These are phyloP conservation scores for Hydnomerulius pinastri DNA, from an alignment of 768 basidiomycete species.

Conservation along the genomic window DNA sequence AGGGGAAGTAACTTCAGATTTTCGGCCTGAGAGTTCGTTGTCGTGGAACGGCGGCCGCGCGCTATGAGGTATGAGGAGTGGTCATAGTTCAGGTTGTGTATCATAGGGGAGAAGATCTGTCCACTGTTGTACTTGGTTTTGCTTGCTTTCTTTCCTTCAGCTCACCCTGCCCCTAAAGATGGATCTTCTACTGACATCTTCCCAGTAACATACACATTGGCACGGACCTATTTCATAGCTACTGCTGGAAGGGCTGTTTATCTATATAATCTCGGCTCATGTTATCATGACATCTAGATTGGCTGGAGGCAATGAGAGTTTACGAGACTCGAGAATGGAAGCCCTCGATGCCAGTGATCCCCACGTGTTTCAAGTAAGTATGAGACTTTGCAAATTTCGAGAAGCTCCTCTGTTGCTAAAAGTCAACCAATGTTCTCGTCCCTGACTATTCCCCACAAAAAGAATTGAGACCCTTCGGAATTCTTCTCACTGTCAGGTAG, in stretches of 20 bases:
- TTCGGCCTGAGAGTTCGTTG: neutral
- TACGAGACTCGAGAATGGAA: neutral
- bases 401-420: no score
- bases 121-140: conserved; percentile 9
- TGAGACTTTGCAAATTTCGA: no score
- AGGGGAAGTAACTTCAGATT: neutral
- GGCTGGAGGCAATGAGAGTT: no score
- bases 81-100: conserved; percentile 10
- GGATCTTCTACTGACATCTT: no score
- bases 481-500: no score
- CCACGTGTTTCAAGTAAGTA: no score
- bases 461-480: no score
- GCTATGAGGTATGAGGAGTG: conserved; percentile 24
- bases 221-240: neutral
- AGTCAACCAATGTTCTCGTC: no score
- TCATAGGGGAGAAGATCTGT: conserved; percentile 4
- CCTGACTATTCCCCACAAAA: no score
- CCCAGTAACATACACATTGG: neutral
- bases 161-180: no score
- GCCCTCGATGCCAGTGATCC: no score
- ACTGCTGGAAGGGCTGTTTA: neutral
- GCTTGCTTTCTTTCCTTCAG: conserved; percentile 1
- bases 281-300: neutral
- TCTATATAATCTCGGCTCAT: neutral
- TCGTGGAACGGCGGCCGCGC: conserved; percentile 17